Conservation (phyloP, 2,329 filamentous ascomycete species). For the Orbilia brochopaga region DNA sequence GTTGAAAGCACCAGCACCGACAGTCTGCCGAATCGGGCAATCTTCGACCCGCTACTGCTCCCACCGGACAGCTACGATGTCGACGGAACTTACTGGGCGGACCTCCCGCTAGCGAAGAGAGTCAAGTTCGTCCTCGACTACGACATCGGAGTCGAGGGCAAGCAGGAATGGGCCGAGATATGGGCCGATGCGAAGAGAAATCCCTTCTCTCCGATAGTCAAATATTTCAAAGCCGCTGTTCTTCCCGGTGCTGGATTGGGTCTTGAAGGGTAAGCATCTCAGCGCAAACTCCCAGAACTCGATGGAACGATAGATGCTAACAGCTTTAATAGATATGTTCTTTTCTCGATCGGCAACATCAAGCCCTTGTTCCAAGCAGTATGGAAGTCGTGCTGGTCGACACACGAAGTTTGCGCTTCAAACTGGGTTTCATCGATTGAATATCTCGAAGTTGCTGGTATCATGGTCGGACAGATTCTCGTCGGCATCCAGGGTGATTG, state of each 20-base stretch:
- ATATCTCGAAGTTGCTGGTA: constrained; percentile 91
- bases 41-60: constrained; percentile 80
- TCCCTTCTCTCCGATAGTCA: constrained; percentile 79
- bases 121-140: constrained; percentile 76
- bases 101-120: constrained; percentile 74
- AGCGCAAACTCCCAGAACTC: background rate
- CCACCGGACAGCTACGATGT: constrained; percentile 86
- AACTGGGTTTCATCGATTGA: constrained; percentile 85
- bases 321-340: constrained; percentile 70
- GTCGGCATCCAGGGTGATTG: constrained; percentile 81
- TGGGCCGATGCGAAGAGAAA: constrained; percentile 84
- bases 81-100: constrained; percentile 90
- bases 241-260: constrained; percentile 90
- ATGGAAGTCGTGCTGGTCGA: constrained; percentile 80
- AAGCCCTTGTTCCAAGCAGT: constrained; percentile 77
- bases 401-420: constrained; percentile 69
- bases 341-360: constrained; percentile 96
- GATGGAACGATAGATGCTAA: constrained; percentile 28
- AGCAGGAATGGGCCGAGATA: constrained; percentile 70
- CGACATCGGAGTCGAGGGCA: constrained; percentile 68
- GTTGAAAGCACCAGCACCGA: constrained; percentile 53
- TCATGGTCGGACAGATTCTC: constrained; percentile 88
- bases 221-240: constrained; percentile 89
- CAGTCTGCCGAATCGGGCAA: constrained; percentile 62
- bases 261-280: constrained; percentile 71